Conservation (phyloP, 2,329 filamentous ascomycete genomes). For the Fusarium lyarnte region DNA sequence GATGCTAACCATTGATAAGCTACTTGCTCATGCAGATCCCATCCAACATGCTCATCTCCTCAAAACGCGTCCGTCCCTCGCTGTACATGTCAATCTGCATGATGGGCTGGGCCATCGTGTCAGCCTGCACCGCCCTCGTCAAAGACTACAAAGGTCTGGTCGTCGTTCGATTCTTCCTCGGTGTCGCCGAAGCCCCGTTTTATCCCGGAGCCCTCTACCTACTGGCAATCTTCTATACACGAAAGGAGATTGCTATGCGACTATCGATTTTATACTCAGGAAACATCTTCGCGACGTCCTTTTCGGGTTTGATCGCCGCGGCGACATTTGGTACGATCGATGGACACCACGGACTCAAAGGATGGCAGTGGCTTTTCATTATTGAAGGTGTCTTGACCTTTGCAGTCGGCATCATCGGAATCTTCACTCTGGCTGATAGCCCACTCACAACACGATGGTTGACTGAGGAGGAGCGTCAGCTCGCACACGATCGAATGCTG, state of each 20-base stretch:
- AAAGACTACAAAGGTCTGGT: slow-evolving; percentile 45
- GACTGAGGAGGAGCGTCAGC: slow-evolving; percentile 49
- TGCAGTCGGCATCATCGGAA: slow-evolving; percentile 43
- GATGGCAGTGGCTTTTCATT: slow-evolving; percentile 49
- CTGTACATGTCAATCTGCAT: slow-evolving; percentile 54
- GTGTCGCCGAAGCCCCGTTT: slow-evolving; percentile 65
- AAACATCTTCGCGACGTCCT: slow-evolving; percentile 48
- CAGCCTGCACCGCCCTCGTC: slow-evolving; percentile 54
- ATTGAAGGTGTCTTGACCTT: slow-evolving; percentile 46
- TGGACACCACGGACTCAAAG: slow-evolving; percentile 39
- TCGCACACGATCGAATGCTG: slow-evolving; percentile 54
- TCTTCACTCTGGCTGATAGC: slow-evolving; percentile 50
- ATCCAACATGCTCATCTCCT: slow-evolving; percentile 52
- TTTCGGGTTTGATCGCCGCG: slow-evolving; percentile 56
- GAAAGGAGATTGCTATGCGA: slow-evolving; percentile 48
- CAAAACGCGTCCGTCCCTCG: slow-evolving; percentile 52
- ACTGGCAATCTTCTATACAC: slow-evolving; percentile 53
- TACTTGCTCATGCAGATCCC: slow-evolving; percentile 48
- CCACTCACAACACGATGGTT: slow-evolving; percentile 52
- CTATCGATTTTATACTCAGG: slow-evolving; percentile 45
- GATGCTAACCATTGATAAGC: slow-evolving; percentile 1
- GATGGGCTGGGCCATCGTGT: slow-evolving; percentile 52
- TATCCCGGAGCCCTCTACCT: slow-evolving; percentile 57
- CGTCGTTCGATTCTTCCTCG: slow-evolving; percentile 55
- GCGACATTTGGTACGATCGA: slow-evolving; percentile 51